Conservation (phyloP, 495 filamentous ascomycete genomes). For the Talaromyces liani region DNA sequence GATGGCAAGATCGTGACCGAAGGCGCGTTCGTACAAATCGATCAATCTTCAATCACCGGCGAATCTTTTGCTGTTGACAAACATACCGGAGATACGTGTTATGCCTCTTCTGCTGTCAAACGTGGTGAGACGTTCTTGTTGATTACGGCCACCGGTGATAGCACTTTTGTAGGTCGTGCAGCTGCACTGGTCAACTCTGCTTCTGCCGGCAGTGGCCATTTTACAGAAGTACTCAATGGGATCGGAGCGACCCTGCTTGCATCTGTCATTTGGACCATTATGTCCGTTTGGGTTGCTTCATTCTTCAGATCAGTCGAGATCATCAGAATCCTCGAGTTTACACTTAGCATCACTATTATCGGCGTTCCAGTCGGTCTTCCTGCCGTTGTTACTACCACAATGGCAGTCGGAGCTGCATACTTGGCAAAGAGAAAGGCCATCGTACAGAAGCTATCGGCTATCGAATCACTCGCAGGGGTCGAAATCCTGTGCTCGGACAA, state of each 20-base stretch:
- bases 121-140: constrained; percentile 79
- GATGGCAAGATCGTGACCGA: constrained; percentile 79
- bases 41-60: constrained; percentile 87
- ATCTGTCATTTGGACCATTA: constrained; percentile 70
- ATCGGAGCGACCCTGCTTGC: constrained; percentile 70
- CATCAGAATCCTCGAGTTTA: constrained; percentile 71
- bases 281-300: constrained; percentile 76
- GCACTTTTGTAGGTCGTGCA: constrained; percentile 82
- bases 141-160: constrained; percentile 75
- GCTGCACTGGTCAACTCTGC: constrained; percentile 77
- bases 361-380: constrained; percentile 94
- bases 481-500: constrained; percentile 97
- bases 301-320: constrained; percentile 82
- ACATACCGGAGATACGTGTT: constrained; percentile 68
- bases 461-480: constrained; percentile 88
- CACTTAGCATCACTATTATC: constrained; percentile 76
- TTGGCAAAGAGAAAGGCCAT: constrained; percentile 88
- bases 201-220: constrained; percentile 66
- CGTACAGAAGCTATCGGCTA: constrained; percentile 88
- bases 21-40: constrained; percentile 76
- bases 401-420: constrained; percentile 91
- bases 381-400: constrained; percentile 90
- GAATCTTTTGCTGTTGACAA: constrained; percentile 91
- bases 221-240: constrained; percentile 78
- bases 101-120: constrained; percentile 81